Conservation (phyloP, 441 rosid genomes). For the Macaranga tanarius region DNA sequence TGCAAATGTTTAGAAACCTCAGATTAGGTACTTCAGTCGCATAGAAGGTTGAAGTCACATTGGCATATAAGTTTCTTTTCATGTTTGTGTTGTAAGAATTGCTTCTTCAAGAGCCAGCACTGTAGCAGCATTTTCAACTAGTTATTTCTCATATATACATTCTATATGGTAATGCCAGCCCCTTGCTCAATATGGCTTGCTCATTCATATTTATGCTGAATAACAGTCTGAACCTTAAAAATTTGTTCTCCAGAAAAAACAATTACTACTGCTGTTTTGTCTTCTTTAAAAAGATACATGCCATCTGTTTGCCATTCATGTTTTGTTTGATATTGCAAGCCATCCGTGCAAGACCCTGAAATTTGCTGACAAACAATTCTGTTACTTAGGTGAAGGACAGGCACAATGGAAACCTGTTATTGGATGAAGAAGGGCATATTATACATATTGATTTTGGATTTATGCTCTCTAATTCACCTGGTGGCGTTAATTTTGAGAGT, state of each 20-base stretch:
- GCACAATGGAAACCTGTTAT: constrained; percentile 89
- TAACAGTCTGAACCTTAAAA: background rate
- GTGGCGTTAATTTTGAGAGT: constrained; percentile 96
- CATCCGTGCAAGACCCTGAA: background rate
- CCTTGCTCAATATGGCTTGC: background rate
- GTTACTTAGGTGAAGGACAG: constrained; percentile 80
- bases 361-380: background rate
- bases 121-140: background rate
- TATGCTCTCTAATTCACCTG: constrained; percentile 98
- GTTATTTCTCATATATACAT: background rate
- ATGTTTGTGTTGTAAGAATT: background rate
- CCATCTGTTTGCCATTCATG: background rate
- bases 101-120: background rate
- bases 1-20: background rate
- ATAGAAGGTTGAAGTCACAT: background rate
- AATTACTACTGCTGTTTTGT: background rate
- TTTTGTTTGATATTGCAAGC: background rate
- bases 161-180: background rate
- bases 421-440: constrained; percentile 98
- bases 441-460: constrained; percentile 99
- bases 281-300: background rate
- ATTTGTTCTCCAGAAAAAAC: background rate
- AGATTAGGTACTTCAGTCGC: background rate
- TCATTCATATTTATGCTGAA: background rate
- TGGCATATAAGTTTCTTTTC: background rate